Evolutionary conservation across 2,329 filamentous ascomycete genomes (phyloP).

Genomic region (Colletotrichum somersetense): DNA sequence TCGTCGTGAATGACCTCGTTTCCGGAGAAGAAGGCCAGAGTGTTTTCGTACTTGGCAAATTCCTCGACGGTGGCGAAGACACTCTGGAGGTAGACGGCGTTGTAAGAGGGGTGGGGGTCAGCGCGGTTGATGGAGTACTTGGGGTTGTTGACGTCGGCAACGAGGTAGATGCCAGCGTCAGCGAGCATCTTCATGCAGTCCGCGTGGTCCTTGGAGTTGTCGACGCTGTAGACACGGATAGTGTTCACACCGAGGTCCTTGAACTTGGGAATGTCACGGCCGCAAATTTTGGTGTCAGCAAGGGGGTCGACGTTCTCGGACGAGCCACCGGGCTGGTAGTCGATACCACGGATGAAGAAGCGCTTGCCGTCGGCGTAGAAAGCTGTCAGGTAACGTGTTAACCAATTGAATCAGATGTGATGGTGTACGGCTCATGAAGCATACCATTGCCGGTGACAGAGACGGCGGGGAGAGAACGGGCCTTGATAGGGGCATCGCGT

Average conservation of each 20-base stretch:
- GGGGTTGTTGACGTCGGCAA: slow-evolving; percentile 91
- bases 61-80: slow-evolving; percentile 90
- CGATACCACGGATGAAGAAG: slow-evolving; percentile 72
- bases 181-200: slow-evolving; percentile 86
- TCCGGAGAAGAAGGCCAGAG: slow-evolving; percentile 85
- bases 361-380: slow-evolving; percentile 67
- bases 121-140: slow-evolving; percentile 88
- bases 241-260: slow-evolving; percentile 90
- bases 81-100: slow-evolving; percentile 84
- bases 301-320: slow-evolving; percentile 77
- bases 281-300: slow-evolving; percentile 76
- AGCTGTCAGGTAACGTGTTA: slow-evolving; percentile 55
- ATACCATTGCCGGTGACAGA: slow-evolving; percentile 70
- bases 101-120: slow-evolving; percentile 83
- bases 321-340: slow-evolving; percentile 73
- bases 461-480: slow-evolving; percentile 63
- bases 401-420: slow-evolving; percentile 39
- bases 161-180: slow-evolving; percentile 91
- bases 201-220: slow-evolving; percentile 83
- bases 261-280: slow-evolving; percentile 85
- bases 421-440: background rate
- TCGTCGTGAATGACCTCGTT: slow-evolving; percentile 84
- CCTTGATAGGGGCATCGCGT: slow-evolving; percentile 62
- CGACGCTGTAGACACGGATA: slow-evolving; percentile 91
- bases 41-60: slow-evolving; percentile 87